Evolutionary conservation across 805 yeast species (phyloP), one percentile per base, ranked within the genome.

Genomic region (Blastobotrys terrestris): DNA sequence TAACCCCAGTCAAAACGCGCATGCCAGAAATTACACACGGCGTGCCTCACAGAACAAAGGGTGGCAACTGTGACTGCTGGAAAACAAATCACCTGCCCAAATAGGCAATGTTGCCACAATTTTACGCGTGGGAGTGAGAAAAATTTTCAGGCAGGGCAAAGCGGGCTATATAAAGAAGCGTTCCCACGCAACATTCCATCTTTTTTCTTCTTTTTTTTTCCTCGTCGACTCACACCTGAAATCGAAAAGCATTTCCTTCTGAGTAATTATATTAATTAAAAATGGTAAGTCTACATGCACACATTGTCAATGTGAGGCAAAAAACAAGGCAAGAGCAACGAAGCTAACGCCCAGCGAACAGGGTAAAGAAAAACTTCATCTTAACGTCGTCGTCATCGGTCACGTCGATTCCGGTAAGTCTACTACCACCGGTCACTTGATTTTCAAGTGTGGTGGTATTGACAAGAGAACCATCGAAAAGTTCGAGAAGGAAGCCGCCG

Each of bases 391-490:
- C 78, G 98, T 94, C 76, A 92, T 92, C 78, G 99, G 98, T 80
- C 98, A 92, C 96, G 98, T 94, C 97, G 98, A 92, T 81, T 91
- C 97, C 71, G 92, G 92, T 80, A 87, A 87, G 82, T 92, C 97
- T 63, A 91, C 98, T 74, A 92, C 97, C 79, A 91, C 98, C 76
- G 97, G 97, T 79, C 97, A 91, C 85, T 87, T 91, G 80, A 90
- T 91, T 75, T 91, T 76, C 95, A 90, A 90, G 92, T 91, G 97
- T 83, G 97, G 97, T 87, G 97, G 72, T 69, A 88, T 88, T 71
- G 97, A 90, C 81, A 90, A 89, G 88, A 87, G 97, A 84, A 90
- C 96, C 76, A 89, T 89, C 73, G 96, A 90, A 83, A 89, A 89
- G 88, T 88, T 88, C 79, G 96, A 88, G 81, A 85, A 89, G 84